phyloP scores from a whole-genome alignment of 1,139 yeast species.

The Suhomyces anneliseae region DNA sequence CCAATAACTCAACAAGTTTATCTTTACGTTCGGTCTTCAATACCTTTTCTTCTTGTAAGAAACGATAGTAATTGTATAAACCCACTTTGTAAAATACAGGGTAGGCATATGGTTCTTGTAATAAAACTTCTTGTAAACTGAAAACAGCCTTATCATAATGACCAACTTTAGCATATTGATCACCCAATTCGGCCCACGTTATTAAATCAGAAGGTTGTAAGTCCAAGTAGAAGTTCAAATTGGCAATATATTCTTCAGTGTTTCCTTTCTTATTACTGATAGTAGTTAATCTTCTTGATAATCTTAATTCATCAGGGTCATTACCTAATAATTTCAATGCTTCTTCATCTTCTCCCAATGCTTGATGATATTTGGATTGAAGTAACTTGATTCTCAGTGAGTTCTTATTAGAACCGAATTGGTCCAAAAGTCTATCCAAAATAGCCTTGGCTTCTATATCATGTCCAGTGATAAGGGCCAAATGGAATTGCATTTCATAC shows the following conservation, averaged over 20 bases:
- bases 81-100: constrained; percentile 68
- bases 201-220: constrained; percentile 71
- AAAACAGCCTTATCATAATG: constrained; percentile 67
- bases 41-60: constrained; percentile 14
- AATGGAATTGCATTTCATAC: constrained; percentile 70
- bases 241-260: constrained; percentile 44
- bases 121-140: constrained; percentile 66
- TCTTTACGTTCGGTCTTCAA: constrained; percentile 18
- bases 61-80: constrained; percentile 21
- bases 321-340: constrained; percentile 40
- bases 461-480: constrained; percentile 60
- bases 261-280: constrained; percentile 25
- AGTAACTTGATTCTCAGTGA: constrained; percentile 61
- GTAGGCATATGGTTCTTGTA: constrained; percentile 72
- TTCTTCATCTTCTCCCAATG: constrained; percentile 41
- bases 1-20: constrained; percentile 16
- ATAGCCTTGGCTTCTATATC: constrained; percentile 71
- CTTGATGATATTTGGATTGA: constrained; percentile 57
- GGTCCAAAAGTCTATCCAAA: constrained; percentile 64
- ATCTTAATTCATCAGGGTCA: constrained; percentile 36
- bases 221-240: constrained; percentile 50
- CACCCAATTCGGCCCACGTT: constrained; percentile 76
- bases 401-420: constrained; percentile 49
- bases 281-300: constrained; percentile 38
- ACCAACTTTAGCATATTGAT: constrained; percentile 58